Percentiles rank a stretch among this genome's conserved stretches.
These are phyloP conservation scores for Bremia lactucae DNA, from an alignment of 352 stramenopile species.

Conservation along the genomic window DNA sequence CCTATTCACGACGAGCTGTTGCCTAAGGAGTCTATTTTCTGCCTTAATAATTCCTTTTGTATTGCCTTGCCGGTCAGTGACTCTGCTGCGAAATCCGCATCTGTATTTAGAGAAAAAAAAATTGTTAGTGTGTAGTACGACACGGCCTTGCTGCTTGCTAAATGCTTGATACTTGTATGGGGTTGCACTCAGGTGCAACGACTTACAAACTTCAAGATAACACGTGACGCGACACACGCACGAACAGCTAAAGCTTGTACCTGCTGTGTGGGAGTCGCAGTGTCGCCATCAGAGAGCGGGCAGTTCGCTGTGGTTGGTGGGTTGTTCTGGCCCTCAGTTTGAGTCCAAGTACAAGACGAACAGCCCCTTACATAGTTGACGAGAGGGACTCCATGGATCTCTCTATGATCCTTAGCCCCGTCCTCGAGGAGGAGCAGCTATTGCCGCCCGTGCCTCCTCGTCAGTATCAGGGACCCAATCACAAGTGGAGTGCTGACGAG, in stretches of 20 bases:
- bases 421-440: constrained; percentile 22
- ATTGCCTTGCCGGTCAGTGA: neutral
- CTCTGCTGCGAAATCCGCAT: too few species aligned
- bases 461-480: constrained; percentile 4
- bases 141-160: constrained; percentile 2
- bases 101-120: too few species aligned
- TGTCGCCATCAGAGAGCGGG: constrained; percentile 25
- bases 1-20: constrained; percentile 16
- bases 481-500: constrained; percentile 38
- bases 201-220: constrained; percentile 14
- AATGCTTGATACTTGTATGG: constrained; percentile 11
- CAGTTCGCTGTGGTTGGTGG: constrained; percentile 22
- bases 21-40: constrained; percentile 11
- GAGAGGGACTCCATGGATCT: constrained; percentile 28
- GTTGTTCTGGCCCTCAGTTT: constrained; percentile 28
- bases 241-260: constrained; percentile 16
- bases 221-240: constrained; percentile 38
- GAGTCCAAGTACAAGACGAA: constrained; percentile 17
- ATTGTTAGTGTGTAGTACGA: neutral
- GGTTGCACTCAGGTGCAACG: constrained; percentile 21
- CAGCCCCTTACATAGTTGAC: constrained; percentile 1
- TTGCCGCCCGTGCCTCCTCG: constrained; percentile 1
- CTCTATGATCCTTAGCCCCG: constrained; percentile 38
- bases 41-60: neutral
- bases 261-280: constrained; percentile 18